phyloP scores from a whole-genome alignment of 2,329 filamentous ascomycete species.

The Pseudohalonectria lignicola region DNA sequence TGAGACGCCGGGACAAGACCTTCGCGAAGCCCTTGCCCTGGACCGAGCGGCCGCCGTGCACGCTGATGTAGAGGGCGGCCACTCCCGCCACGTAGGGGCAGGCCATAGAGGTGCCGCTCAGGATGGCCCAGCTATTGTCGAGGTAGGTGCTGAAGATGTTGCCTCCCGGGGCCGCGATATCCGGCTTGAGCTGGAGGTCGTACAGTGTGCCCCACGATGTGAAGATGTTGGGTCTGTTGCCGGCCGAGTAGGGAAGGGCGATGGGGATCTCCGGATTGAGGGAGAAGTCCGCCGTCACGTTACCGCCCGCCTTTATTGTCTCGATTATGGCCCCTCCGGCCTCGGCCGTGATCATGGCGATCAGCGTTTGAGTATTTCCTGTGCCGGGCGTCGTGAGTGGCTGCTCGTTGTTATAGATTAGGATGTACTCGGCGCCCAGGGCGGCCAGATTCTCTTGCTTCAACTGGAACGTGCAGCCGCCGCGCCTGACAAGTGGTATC shows the following conservation, averaged over 20 bases:
- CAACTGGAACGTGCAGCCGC: slow-evolving; percentile 9
- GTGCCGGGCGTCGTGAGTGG: neutral
- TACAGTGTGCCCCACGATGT: slow-evolving; percentile 31
- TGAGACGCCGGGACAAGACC: slow-evolving; percentile 17
- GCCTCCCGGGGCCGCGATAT: slow-evolving; percentile 29
- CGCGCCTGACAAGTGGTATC: slow-evolving; percentile 28
- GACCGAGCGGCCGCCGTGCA: slow-evolving; percentile 28
- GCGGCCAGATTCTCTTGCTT: slow-evolving; percentile 19
- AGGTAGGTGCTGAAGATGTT: slow-evolving; percentile 34
- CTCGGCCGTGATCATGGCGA: slow-evolving; percentile 11
- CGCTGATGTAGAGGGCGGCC: slow-evolving; percentile 40
- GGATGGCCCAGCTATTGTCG: slow-evolving; percentile 20
- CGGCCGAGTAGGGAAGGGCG: neutral
- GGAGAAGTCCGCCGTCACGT: slow-evolving; percentile 17
- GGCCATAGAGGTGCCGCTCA: slow-evolving; percentile 43
- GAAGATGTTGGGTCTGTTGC: slow-evolving; percentile 11
- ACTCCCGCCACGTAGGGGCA: slow-evolving; percentile 33
- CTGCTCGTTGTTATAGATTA: slow-evolving; percentile 15
- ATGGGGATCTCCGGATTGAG: neutral
- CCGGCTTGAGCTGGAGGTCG: slow-evolving; percentile 29
- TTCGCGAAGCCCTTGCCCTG: slow-evolving; percentile 19
- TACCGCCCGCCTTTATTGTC: slow-evolving; percentile 15
- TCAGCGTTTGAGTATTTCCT: too few relatives aligned
- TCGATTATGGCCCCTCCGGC: slow-evolving; percentile 19
- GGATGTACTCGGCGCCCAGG: slow-evolving; percentile 17